Percentiles rank a stretch among this genome's conserved stretches.
phyloP scores from a whole-genome alignment of 805 yeast species.

The Clavispora fructus region DNA sequence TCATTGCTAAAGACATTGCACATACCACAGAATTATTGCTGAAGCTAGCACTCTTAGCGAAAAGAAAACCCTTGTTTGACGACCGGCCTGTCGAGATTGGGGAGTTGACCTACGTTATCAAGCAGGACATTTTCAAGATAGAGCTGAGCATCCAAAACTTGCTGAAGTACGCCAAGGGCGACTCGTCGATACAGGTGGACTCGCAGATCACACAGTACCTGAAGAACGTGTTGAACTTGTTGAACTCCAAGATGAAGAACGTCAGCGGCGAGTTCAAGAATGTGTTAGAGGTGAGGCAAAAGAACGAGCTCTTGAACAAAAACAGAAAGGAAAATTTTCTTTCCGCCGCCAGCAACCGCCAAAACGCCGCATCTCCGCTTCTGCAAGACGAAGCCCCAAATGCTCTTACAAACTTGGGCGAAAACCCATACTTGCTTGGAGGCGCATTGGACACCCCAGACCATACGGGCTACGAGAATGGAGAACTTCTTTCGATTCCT shows the following conservation, averaged over 20 bases:
- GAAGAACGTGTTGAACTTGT: conserved; percentile 77
- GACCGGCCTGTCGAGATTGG: conserved; percentile 93
- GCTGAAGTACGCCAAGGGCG: conserved; percentile 48
- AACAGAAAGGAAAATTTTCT: conserved; percentile 81
- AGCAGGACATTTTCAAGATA: conserved; percentile 80
- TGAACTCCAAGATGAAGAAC: conserved; percentile 87
- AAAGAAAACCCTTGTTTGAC: conserved; percentile 84
- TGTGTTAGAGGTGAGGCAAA: conserved; percentile 85
- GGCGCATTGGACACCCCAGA: conserved; percentile 17
- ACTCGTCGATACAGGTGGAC: conserved; percentile 38
- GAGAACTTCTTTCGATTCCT: conserved; percentile 65
- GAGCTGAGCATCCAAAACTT: conserved; percentile 64
- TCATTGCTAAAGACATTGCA: conserved; percentile 84
- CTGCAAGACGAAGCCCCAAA: conserved; percentile 4
- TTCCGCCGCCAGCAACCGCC: conserved; percentile 39
- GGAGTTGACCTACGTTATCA: conserved; percentile 80
- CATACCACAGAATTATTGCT: conserved; percentile 76
- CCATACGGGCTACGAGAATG: conserved; percentile 17
- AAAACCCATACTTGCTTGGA: conserved; percentile 33
- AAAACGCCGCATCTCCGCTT: conserved; percentile 26
- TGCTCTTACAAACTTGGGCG: conserved; percentile 22
- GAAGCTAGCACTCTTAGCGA: conserved; percentile 79
- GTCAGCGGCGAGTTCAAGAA: conserved; percentile 87
- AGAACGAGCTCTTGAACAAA: conserved; percentile 73
- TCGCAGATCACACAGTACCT: conserved; percentile 70